Base-by-base conservation (phyloP, 164 flowering plant genomes). In the Tetracentron sinense region DNA sequence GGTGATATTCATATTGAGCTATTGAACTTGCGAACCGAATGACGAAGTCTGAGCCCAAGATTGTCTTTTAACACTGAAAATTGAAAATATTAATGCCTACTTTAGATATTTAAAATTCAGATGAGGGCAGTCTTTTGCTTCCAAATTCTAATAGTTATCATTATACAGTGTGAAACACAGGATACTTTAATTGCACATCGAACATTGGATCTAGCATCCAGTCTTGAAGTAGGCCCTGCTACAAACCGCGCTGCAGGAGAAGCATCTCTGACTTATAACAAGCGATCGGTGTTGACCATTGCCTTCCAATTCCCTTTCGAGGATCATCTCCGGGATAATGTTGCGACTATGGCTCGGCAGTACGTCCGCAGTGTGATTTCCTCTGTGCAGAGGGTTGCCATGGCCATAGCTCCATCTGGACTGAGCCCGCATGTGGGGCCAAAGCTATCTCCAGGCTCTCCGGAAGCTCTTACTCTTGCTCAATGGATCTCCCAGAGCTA, bases 301-400 rank as follows among this genome's bases (percentile, higher is more conserved):
- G 99, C 99, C 16, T 95, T 95, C 70, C 99, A 95, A 71, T 90
- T 92, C 71, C 96, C 99, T 6, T 89, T 81, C 69, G 99, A 92
- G 74, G 80, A 57, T 71, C 84, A 81, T 63, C 74, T 86, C 22
- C 89, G 76, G 67, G 92, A 92, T 11, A 84, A 78, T 64, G 85
- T 94, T 25, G 96, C 92, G 5, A 74, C 82, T 61, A 86, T 94
- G 96, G 97, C 97, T 49, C 86, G 88, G 8, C 93, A 94, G 64
- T 94, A 94, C 59, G 84, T 94, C 11, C 93, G 94, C 5, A 88
- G 89, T 58, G 99, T 94, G 67, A 79, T 91, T 59, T 80, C 90
- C 33, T 86, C 97, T 22, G 94, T 94, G 31, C 97, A 92, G 75
- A 83, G 97, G 72, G 93, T 91, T 60, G 96, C 96, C 28, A 74